Conservation (phyloP, 1,284 basidiomycete genomes). For the Sanguinoderma infundibulare region DNA sequence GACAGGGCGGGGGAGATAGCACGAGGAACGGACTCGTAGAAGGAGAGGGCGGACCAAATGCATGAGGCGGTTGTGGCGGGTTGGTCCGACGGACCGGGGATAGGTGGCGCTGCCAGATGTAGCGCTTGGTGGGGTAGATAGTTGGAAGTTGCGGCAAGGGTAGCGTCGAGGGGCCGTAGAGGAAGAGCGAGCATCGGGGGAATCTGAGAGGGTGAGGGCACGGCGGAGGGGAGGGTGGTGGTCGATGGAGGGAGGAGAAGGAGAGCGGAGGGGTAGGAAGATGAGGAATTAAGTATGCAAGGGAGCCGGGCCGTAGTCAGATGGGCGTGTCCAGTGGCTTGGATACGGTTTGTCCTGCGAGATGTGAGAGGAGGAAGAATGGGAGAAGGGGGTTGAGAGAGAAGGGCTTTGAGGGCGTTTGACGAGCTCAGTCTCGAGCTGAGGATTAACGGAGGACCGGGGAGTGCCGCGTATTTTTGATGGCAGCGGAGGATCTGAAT, state of each 20-base stretch:
- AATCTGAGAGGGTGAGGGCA: neutral
- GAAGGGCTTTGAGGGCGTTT: too few relatives aligned
- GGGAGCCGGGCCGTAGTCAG: neutral
- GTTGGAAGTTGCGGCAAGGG: neutral
- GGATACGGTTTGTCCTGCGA: neutral
- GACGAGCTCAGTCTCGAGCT: too few relatives aligned
- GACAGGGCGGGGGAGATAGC: constrained; percentile 1
- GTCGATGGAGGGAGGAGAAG: neutral
- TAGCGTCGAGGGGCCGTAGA: neutral
- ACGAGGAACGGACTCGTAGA: constrained; percentile 6
- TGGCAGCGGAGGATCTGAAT: constrained; percentile 6
- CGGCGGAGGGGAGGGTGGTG: neutral
- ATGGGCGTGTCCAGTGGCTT: neutral
- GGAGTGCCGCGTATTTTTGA: neutral
- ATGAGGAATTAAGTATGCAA: neutral
- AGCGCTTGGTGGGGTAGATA: neutral
- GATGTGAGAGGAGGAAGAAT: neutral
- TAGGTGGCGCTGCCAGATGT: constrained; percentile 1
- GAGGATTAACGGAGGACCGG: neutral
- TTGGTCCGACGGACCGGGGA: neutral
- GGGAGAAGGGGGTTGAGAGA: neutral
- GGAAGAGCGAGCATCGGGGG: neutral
- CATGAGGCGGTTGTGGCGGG: neutral
- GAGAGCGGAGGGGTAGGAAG: neutral
- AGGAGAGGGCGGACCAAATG: neutral